These are phyloP conservation scores for Ocimum tenuiflorum DNA, from an alignment of 257 asterid species.

Conservation along the genomic window DNA sequence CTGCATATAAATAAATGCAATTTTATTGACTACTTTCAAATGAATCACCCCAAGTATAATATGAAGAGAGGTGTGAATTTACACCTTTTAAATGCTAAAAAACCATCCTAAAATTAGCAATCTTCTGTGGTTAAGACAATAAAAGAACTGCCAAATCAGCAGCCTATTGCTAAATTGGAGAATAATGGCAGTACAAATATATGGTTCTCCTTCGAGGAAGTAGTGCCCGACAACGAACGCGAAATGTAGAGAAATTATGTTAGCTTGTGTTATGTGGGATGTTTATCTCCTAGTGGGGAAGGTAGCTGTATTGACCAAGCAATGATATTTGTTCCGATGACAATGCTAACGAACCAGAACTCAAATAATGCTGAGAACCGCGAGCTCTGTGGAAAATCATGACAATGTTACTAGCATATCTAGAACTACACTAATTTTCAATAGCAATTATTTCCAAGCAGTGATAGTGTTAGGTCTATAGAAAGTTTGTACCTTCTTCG, in stretches of 20 bases:
- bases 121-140: too few species aligned
- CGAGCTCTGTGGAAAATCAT: slow-evolving; percentile 48
- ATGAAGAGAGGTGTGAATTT: too few species aligned
- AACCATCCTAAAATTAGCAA: background rate
- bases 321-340: slow-evolving; percentile 56
- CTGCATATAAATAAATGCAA: background rate
- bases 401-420: slow-evolving; percentile 14
- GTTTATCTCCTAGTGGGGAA: slow-evolving; percentile 11
- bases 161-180: background rate
- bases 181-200: too few species aligned
- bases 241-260: background rate
- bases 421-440: background rate
- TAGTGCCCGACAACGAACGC: background rate
- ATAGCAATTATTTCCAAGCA: too few species aligned
- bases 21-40: slow-evolving; percentile 22
- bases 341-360: slow-evolving; percentile 55
- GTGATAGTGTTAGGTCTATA: background rate
- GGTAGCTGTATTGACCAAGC: slow-evolving; percentile 39
- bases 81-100: background rate
- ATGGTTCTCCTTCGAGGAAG: background rate
- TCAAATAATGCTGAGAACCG: slow-evolving; percentile 59
- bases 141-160: background rate
- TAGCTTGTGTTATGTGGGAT: slow-evolving; percentile 17
- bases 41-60: too few species aligned
- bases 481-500: slow-evolving; percentile 53